Percentiles rank a stretch among this genome's conserved stretches.
phyloP scores from a whole-genome alignment of 1,284 basidiomycete species.

The Microstroma glucosiphilum region DNA sequence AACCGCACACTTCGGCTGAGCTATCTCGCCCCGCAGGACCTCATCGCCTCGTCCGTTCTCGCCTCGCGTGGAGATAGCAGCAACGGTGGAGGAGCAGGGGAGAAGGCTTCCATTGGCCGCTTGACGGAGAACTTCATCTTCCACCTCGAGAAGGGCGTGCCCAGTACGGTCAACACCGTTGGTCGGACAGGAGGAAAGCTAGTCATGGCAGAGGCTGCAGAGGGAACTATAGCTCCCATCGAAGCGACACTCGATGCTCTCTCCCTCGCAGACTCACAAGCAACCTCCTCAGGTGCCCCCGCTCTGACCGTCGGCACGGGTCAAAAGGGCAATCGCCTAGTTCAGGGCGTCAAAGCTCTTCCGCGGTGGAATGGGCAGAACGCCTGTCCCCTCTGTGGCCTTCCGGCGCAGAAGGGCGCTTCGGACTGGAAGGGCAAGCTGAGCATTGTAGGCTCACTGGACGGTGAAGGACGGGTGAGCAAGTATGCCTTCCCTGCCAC shows the following conservation, averaged over 20 bases:
- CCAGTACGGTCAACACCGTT: conserved; percentile 42
- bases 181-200: conserved; percentile 41
- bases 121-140: conserved; percentile 38
- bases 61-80: neutral
- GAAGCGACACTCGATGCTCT: conserved; percentile 1
- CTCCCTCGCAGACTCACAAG: neutral
- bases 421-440: conserved; percentile 37
- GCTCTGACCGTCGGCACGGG: neutral
- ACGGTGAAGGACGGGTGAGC: conserved; percentile 1
- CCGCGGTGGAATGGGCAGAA: conserved; percentile 15
- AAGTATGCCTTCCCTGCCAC: conserved; percentile 3
- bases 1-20: conserved; percentile 17
- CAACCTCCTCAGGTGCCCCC: conserved; percentile 7
- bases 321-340: conserved; percentile 22
- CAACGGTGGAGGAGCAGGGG: conserved; percentile 16
- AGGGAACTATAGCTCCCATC: neutral
- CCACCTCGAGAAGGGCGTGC: conserved; percentile 39
- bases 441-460: conserved; percentile 17
- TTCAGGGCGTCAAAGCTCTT: conserved; percentile 18
- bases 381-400: conserved; percentile 38
- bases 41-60: conserved; percentile 17
- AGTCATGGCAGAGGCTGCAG: conserved; percentile 23
- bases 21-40: conserved; percentile 15
- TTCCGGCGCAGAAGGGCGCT: conserved; percentile 29
- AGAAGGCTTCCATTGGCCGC: conserved; percentile 36